phyloP scores from a whole-genome alignment of 2,329 filamentous ascomycete genomes.

The Sporothrix euskadiensis region DNA sequence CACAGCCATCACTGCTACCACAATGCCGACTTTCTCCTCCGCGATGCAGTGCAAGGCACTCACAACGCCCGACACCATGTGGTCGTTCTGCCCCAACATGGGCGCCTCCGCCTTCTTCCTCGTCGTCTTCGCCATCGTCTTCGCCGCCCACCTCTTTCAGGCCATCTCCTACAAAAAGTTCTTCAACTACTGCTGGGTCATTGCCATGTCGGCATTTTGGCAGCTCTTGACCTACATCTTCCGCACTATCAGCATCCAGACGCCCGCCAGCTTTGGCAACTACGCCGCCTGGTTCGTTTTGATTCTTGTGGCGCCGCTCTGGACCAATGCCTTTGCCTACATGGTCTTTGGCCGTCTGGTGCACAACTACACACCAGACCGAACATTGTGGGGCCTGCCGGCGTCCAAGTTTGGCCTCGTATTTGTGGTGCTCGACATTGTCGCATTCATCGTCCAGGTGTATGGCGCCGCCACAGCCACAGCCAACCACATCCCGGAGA shows the following conservation, averaged over 20 bases:
- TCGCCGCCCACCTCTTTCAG: conserved; percentile 21
- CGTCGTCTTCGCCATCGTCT: conserved; percentile 21
- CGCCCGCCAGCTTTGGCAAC: conserved; percentile 38
- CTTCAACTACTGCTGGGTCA: conserved; percentile 40
- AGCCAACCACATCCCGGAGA: neutral
- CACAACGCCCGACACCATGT: conserved; percentile 25
- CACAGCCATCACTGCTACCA: neutral
- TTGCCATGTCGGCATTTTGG: conserved; percentile 44
- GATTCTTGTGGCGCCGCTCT: conserved; percentile 47
- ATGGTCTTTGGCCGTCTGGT: conserved; percentile 48
- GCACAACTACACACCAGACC: conserved; percentile 43
- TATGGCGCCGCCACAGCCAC: conserved; percentile 41
- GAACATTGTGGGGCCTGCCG: conserved; percentile 37
- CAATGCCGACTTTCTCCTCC: neutral
- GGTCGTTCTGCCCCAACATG: conserved; percentile 28
- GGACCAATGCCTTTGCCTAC: conserved; percentile 50
- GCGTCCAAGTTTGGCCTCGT: conserved; percentile 44
- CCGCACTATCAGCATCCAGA: conserved; percentile 43
- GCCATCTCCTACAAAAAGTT: conserved; percentile 20
- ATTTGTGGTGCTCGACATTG: conserved; percentile 51
- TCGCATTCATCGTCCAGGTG: conserved; percentile 50
- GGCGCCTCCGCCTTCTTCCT: conserved; percentile 25
- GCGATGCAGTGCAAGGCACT: conserved; percentile 17
- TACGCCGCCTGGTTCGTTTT: conserved; percentile 41
- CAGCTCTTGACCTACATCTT: conserved; percentile 35